Evolutionary conservation across 345 rosid species (phyloP).

Genomic region (Gossypium thurberi): DNA sequence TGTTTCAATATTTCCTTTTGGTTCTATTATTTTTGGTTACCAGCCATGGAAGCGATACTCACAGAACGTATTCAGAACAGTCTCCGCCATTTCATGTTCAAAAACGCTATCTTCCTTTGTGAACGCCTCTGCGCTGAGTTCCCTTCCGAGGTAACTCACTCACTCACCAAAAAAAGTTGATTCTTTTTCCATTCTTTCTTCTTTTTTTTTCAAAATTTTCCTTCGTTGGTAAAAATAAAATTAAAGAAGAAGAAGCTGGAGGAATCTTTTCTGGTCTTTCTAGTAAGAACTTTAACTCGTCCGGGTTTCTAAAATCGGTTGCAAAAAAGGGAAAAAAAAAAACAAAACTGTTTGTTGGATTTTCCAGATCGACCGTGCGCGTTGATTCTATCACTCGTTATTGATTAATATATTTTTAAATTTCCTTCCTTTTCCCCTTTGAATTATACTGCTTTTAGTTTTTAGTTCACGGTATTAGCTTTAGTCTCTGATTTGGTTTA

Average conservation of each 20-base stretch:
- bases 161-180: not conserved
- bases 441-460: not conserved
- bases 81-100: constrained; percentile 74
- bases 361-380: constrained; percentile 25
- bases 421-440: not conserved
- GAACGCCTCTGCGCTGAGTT: constrained; percentile 99
- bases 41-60: constrained; percentile 83
- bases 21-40: constrained; percentile 4
- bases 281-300: not conserved
- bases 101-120: constrained; percentile 89
- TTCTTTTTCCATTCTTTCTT: not conserved
- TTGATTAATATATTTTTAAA: not conserved
- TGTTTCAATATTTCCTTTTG: not conserved
- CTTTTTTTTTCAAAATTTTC: not conserved
- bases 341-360: not conserved
- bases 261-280: not conserved
- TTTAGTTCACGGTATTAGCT: constrained; percentile 8
- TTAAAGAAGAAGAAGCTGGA: not conserved
- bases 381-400: constrained; percentile 9
- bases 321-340: not conserved
- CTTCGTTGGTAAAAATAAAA: too few species aligned
- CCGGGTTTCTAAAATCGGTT: constrained; percentile 1
- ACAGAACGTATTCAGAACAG: constrained; percentile 72
- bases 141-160: constrained; percentile 73
- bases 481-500: not conserved